phyloP scores from a whole-genome alignment of 345 rosid genomes.

The Ceriops decandra region DNA sequence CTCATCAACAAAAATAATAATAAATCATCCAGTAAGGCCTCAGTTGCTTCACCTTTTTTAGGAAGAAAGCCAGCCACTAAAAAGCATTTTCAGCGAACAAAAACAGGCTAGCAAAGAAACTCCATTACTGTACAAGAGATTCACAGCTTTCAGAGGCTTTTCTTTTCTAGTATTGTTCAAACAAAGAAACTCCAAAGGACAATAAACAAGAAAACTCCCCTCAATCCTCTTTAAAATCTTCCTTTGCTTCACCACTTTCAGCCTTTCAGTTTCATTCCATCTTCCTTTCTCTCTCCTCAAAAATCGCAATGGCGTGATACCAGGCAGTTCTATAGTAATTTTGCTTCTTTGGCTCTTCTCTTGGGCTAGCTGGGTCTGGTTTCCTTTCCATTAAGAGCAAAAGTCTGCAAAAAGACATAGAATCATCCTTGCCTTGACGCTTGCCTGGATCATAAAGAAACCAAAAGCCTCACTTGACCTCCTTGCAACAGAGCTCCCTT shows the following conservation, averaged over 20 bases:
- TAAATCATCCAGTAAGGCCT: not conserved
- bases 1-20: not conserved
- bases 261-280: not conserved
- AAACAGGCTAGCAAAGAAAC: not conserved
- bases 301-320: slow-evolving; percentile 26
- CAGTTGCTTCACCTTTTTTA: not conserved
- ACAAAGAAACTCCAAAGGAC: slow-evolving; percentile 9
- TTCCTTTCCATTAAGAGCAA: slow-evolving; percentile 19
- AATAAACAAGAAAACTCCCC: slow-evolving; percentile 8
- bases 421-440: not conserved
- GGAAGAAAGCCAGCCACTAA: not conserved
- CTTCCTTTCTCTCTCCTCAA: slow-evolving; percentile 1
- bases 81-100: not conserved
- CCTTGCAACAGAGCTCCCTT: not conserved
- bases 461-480: slow-evolving; percentile 3
- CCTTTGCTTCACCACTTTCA: slow-evolving; percentile 13
- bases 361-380: not conserved
- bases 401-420: slow-evolving; percentile 12
- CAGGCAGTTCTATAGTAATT: not conserved
- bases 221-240: slow-evolving; percentile 10
- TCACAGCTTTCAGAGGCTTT: not conserved
- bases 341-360: not conserved
- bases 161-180: slow-evolving; percentile 25
- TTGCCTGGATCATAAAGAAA: slow-evolving; percentile 17
- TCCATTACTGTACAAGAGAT: not conserved